phyloP scores from a whole-genome alignment of 176 grass and related monocot species.

The Oryza nivara region DNA sequence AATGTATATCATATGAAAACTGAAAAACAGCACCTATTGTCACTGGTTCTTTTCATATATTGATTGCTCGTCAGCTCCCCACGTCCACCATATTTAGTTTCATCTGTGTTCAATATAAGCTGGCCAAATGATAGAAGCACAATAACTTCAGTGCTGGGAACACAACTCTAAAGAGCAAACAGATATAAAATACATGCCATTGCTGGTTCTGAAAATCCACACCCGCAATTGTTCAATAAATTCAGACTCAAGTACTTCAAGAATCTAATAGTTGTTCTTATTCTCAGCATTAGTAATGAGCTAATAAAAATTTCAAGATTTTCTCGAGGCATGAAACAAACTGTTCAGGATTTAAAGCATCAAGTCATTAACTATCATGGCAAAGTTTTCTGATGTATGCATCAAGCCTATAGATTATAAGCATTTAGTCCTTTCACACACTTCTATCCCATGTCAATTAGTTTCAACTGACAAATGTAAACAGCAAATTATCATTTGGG shows the following conservation, averaged over 20 bases:
- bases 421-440: neutral
- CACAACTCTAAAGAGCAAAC: neutral
- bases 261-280: slow-evolving; percentile 19
- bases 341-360: neutral
- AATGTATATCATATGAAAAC: slow-evolving; percentile 16
- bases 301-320: neutral
- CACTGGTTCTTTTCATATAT: slow-evolving; percentile 61
- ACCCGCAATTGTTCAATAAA: neutral
- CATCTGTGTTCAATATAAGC: slow-evolving; percentile 85
- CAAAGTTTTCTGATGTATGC: neutral
- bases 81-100: slow-evolving; percentile 79
- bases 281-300: neutral
- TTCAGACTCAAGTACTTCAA: slow-evolving; percentile 11
- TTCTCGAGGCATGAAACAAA: slow-evolving; percentile 2
- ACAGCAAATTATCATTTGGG: neutral
- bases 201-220: slow-evolving; percentile 2
- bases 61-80: slow-evolving; percentile 63
- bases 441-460: too few species aligned
- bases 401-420: slow-evolving; percentile 23
- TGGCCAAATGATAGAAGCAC: slow-evolving; percentile 31
- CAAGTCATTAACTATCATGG: neutral
- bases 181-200: slow-evolving; percentile 6
- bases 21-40: slow-evolving; percentile 67
- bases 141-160: neutral
- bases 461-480: too few species aligned